phyloP scores from a whole-genome alignment of 2,329 filamentous ascomycete species.

The Xylariaceae sp. region DNA sequence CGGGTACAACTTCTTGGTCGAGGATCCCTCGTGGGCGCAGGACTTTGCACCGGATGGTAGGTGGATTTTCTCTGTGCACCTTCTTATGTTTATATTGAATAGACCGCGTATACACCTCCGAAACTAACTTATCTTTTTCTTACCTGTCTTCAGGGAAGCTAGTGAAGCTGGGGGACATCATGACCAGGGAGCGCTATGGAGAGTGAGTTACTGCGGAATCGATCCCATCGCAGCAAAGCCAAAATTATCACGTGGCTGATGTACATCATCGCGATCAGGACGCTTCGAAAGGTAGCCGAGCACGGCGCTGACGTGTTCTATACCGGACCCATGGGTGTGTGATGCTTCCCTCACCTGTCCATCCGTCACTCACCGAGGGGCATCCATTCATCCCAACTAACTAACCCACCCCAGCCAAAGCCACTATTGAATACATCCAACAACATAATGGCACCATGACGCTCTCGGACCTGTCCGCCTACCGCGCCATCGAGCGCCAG shows the following conservation, averaged over 20 bases:
- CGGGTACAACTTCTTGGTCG: constrained; percentile 65
- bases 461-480: constrained; percentile 50
- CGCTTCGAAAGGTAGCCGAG: constrained; percentile 75
- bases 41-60: constrained; percentile 82
- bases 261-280: constrained; percentile 46
- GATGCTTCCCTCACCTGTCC: constrained; percentile 10
- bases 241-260: too few species aligned
- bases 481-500: constrained; percentile 66
- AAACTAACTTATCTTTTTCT: background rate
- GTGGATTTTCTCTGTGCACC: background rate
- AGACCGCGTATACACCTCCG: background rate
- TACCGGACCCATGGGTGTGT: constrained; percentile 62
- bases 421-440: constrained; percentile 71
- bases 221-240: constrained; percentile 30
- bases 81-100: too few species aligned
- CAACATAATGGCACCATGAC: constrained; percentile 76
- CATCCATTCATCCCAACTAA: constrained; percentile 19
- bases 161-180: constrained; percentile 71
- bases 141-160: constrained; percentile 51
- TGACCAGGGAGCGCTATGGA: constrained; percentile 81
- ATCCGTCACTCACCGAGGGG: too few species aligned
- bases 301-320: constrained; percentile 77
- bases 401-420: constrained; percentile 53
- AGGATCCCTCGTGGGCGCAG: constrained; percentile 78
- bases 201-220: constrained; percentile 28